phyloP scores from a whole-genome alignment of 331 rosid species.

The Stylosanthes scabra region DNA sequence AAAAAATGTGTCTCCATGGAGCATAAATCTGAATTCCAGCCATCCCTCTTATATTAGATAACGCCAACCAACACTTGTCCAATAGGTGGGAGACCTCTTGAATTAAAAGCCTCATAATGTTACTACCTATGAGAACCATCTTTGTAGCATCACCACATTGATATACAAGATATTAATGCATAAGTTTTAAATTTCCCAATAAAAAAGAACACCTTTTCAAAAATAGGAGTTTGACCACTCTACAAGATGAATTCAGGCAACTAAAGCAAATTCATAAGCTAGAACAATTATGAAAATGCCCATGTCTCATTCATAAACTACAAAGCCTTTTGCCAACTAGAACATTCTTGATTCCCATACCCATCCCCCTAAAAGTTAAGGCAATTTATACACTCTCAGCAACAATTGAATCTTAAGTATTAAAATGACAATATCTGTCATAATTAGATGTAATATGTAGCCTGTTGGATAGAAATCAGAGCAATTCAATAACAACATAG shows the following conservation, averaged over 20 bases:
- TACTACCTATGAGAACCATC: background rate
- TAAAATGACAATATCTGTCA: conserved; percentile 4
- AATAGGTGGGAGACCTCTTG: background rate
- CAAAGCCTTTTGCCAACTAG: conserved; percentile 10
- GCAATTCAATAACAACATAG: conserved; percentile 2
- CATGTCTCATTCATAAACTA: background rate
- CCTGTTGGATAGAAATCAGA: too few relatives aligned
- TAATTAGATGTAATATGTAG: background rate
- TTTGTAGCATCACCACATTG: background rate
- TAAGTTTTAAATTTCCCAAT: background rate
- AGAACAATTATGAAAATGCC: conserved; percentile 12
- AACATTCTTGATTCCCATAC: background rate
- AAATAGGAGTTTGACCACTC: background rate
- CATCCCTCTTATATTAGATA: background rate
- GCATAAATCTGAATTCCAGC: background rate
- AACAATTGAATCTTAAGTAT: background rate
- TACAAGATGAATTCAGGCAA: conserved; percentile 9
- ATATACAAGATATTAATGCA: background rate
- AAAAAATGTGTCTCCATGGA: background rate
- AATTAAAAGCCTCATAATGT: conserved; percentile 13
- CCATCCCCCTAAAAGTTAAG: conserved; percentile 11
- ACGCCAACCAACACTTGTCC: background rate
- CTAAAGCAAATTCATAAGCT: background rate
- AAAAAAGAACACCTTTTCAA: background rate
- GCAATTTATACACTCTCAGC: background rate